Percentiles rank a stretch among this genome's conserved stretches.
These are phyloP conservation scores for Margaritispora aquatica DNA, from an alignment of 495 filamentous ascomycete species.

Conservation along the genomic window DNA sequence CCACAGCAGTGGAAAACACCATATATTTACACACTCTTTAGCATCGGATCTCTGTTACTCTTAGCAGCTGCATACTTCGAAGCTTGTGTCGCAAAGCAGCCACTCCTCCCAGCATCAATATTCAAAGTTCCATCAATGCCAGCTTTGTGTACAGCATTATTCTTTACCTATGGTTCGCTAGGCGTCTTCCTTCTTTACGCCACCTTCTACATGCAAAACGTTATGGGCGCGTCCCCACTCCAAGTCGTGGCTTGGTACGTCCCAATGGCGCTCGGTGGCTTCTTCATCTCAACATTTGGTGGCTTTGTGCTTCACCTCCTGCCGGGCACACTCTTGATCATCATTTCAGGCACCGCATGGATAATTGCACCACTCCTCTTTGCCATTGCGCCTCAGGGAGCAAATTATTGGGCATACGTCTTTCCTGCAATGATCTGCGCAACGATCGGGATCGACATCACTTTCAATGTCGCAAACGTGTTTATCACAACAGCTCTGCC, in stretches of 20 bases:
- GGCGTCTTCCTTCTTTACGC: constrained; percentile 75
- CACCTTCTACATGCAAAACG: constrained; percentile 65
- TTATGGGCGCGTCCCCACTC: constrained; percentile 60
- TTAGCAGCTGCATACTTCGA: constrained; percentile 62
- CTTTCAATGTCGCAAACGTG: constrained; percentile 76
- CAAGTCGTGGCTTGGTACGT: constrained; percentile 73
- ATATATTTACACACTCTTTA: constrained; percentile 59
- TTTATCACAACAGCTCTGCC: constrained; percentile 77
- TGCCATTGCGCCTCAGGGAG: constrained; percentile 57
- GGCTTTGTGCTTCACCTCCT: constrained; percentile 74
- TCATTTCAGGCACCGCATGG: constrained; percentile 61
- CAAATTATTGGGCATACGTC: constrained; percentile 60
- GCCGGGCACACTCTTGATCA: constrained; percentile 62
- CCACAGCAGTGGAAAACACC: constrained; percentile 65
- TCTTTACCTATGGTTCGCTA: constrained; percentile 70
- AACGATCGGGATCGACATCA: constrained; percentile 78
- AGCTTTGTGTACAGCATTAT: constrained; percentile 57
- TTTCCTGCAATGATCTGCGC: constrained; percentile 79
- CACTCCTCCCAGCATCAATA: constrained; percentile 67
- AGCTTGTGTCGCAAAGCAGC: constrained; percentile 65
- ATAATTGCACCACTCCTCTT: constrained; percentile 63
- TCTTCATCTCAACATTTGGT: constrained; percentile 62
- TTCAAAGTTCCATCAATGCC: constrained; percentile 71
- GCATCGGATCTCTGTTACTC: constrained; percentile 52
- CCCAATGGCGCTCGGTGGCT: constrained; percentile 71